Evolutionary conservation across 352 stramenopile species (phyloP).

Genomic region (Globisporangium lucens): DNA sequence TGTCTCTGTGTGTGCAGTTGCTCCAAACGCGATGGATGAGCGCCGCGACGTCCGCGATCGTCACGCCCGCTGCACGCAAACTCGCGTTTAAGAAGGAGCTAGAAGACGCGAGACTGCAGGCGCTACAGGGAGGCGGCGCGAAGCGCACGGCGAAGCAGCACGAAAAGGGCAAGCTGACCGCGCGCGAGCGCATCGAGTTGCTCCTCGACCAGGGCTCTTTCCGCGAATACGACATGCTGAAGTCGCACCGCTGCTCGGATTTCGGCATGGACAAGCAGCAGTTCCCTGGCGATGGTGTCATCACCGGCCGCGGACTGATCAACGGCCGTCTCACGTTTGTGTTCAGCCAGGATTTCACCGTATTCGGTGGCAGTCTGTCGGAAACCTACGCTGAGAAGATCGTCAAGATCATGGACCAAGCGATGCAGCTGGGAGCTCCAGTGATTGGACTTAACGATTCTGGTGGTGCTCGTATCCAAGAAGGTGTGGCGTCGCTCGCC

Average conservation of each 20-base stretch:
- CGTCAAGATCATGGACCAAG: constrained; percentile 99
- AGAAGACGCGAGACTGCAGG: constrained; percentile 60
- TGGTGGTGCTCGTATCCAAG: constrained; percentile 97
- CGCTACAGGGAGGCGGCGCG: constrained; percentile 23
- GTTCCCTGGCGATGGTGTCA: constrained; percentile 94
- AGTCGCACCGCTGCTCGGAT: constrained; percentile 94
- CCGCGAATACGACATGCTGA: constrained; percentile 96
- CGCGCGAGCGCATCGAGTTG: constrained; percentile 93
- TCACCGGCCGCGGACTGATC: constrained; percentile 93
- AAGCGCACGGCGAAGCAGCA: constrained; percentile 89
- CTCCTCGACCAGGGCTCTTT: constrained; percentile 96
- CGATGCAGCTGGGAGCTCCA: constrained; percentile 92
- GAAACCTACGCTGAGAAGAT: constrained; percentile 98
- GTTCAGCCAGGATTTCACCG: constrained; percentile 98
- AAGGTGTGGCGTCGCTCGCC: constrained; percentile 95
- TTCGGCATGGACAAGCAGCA: constrained; percentile 96
- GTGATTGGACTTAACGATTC: constrained; percentile 99
- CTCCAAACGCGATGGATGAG: constrained; percentile 41
- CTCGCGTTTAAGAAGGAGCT: constrained; percentile 71
- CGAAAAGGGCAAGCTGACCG: constrained; percentile 95
- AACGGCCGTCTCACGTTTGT: constrained; percentile 96
- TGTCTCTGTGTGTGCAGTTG: constrained; percentile 4
- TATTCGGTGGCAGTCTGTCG: constrained; percentile 95
- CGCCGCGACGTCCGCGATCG: constrained; percentile 31
- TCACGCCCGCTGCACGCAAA: constrained; percentile 61